Conservation (phyloP, 768 basidiomycete genomes). For the Exidia glandulosa region DNA sequence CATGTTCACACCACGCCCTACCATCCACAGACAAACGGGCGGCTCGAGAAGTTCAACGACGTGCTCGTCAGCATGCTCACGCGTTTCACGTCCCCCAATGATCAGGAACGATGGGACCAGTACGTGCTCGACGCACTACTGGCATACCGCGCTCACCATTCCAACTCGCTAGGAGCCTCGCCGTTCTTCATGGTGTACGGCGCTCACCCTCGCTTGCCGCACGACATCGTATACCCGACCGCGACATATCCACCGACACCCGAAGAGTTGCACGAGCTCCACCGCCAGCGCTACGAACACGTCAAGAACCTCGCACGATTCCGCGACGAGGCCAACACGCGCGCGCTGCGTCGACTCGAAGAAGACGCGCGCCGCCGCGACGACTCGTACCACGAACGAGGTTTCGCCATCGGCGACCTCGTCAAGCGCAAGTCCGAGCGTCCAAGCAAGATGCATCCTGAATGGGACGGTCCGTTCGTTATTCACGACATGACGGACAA, state of each 20-base stretch:
- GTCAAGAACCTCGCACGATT: constrained; percentile 10
- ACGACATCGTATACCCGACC: constrained; percentile 7
- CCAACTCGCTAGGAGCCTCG: constrained; percentile 5
- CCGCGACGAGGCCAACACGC: constrained; percentile 10
- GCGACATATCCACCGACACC: constrained; percentile 10
- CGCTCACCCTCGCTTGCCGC: constrained; percentile 8
- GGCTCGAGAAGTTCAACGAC: no score
- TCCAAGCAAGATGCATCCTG: constrained; percentile 11
- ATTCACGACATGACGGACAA: constrained; percentile 1
- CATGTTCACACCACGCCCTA: constrained; percentile 11
- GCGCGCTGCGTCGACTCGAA: constrained; percentile 9
- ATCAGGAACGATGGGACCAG: constrained; percentile 5
- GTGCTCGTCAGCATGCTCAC: constrained; percentile 8
- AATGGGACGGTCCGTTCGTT: constrained; percentile 14
- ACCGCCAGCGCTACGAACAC: constrained; percentile 8
- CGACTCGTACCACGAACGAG: constrained; percentile 8
- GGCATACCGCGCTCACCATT: constrained; percentile 10
- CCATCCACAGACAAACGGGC: no score
- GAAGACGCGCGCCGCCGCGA: constrained; percentile 9
- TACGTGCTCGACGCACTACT: constrained; percentile 11
- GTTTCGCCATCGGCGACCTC: constrained; percentile 10
- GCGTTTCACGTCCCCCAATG: constrained; percentile 3
- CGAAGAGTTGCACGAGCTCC: constrained; percentile 10
- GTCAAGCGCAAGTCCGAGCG: constrained; percentile 8
- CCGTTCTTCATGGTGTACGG: constrained; percentile 11